Evolutionary conservation across 2,329 filamentous ascomycete species (phyloP).

Genomic region (Penicillium sp.): DNA sequence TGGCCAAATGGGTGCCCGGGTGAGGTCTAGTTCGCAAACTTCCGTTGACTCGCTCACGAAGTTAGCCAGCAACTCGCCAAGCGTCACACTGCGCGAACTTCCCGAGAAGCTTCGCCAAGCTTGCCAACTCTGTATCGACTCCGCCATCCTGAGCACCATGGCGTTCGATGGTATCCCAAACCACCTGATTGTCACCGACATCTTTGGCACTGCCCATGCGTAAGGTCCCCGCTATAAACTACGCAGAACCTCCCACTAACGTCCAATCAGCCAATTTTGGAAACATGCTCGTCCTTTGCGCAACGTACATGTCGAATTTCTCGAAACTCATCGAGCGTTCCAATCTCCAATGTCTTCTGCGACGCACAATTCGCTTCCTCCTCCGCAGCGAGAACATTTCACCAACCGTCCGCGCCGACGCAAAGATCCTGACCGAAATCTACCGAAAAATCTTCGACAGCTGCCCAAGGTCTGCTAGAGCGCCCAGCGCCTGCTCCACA

Average conservation of each 20-base stretch:
- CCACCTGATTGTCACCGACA: slow-evolving; percentile 82
- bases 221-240: slow-evolving; percentile 53
- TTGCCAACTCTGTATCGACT: slow-evolving; percentile 63
- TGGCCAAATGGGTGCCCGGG: slow-evolving; percentile 39
- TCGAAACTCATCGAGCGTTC: slow-evolving; percentile 56
- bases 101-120: slow-evolving; percentile 52
- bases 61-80: slow-evolving; percentile 26
- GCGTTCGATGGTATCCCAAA: slow-evolving; percentile 67
- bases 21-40: slow-evolving; percentile 9
- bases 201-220: slow-evolving; percentile 94
- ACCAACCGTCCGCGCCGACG: slow-evolving; percentile 71
- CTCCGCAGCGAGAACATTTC: slow-evolving; percentile 67
- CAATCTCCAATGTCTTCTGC: slow-evolving; percentile 60
- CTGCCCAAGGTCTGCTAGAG: slow-evolving; percentile 11
- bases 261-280: slow-evolving; percentile 78
- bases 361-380: slow-evolving; percentile 74
- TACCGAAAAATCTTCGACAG: slow-evolving; percentile 45
- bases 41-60: slow-evolving; percentile 37
- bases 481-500: background rate
- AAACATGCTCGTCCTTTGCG: slow-evolving; percentile 89
- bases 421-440: slow-evolving; percentile 65
- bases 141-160: slow-evolving; percentile 78
- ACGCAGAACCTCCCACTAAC: background rate
- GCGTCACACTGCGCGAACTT: slow-evolving; percentile 23
- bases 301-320: slow-evolving; percentile 67